Percentiles rank a stretch among this genome's conserved stretches.
These are phyloP conservation scores for Porpolomopsis calyptriformis DNA, from an alignment of 768 basidiomycete species.

Conservation along the genomic window DNA sequence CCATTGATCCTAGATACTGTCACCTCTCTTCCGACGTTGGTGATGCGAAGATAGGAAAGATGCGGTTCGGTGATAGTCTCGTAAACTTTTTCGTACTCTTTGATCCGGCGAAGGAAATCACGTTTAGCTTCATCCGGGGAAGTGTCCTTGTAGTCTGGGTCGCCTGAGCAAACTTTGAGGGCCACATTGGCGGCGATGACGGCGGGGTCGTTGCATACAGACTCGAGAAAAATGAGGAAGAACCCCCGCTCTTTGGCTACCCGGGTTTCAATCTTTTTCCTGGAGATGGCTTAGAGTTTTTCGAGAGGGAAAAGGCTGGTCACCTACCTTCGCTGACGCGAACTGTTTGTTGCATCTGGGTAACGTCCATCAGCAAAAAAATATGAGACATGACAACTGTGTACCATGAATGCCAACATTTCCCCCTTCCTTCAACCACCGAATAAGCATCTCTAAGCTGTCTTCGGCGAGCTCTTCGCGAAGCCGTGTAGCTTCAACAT, in stretches of 20 bases:
- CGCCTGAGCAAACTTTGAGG: slow-evolving; percentile 90
- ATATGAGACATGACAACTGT: slow-evolving; percentile 1
- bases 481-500: slow-evolving; percentile 60
- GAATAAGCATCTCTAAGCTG: slow-evolving; percentile 87
- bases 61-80: slow-evolving; percentile 89
- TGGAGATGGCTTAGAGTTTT: slow-evolving; percentile 17
- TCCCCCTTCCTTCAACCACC: slow-evolving; percentile 89
- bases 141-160: slow-evolving; percentile 94
- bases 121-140: slow-evolving; percentile 74
- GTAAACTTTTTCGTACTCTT: slow-evolving; percentile 89
- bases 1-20: slow-evolving; percentile 82
- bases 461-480: slow-evolving; percentile 84
- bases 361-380: neutral
- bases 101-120: slow-evolving; percentile 88
- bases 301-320: neutral
- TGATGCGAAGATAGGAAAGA: slow-evolving; percentile 83
- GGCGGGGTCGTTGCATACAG: slow-evolving; percentile 85
- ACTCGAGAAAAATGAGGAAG: slow-evolving; percentile 87
- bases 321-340: slow-evolving; percentile 54
- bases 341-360: slow-evolving; percentile 94
- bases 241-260: slow-evolving; percentile 82
- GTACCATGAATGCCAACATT: slow-evolving; percentile 97
- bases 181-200: slow-evolving; percentile 94
- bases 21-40: slow-evolving; percentile 87
- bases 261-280: slow-evolving; percentile 75